These are phyloP conservation scores for Phytophthora chlamydospora DNA, from an alignment of 352 stramenopile species.

Conservation along the genomic window DNA sequence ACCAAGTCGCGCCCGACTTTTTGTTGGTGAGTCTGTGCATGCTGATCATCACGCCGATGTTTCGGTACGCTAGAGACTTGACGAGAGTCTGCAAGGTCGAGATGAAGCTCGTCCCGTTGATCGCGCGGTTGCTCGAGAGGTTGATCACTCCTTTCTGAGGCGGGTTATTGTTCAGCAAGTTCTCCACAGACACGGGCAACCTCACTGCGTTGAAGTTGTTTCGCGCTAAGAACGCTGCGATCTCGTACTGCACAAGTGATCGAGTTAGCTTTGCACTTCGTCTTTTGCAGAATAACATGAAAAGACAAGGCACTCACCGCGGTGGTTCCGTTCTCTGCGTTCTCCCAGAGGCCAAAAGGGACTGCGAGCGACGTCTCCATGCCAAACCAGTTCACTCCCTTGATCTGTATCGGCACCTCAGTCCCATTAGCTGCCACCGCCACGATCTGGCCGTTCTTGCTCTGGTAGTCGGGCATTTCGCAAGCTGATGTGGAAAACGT, in stretches of 20 bases:
- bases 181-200: slow-evolving; percentile 70
- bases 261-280: not conserved
- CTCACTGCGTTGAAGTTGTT: slow-evolving; percentile 89
- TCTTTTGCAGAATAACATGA: not conserved
- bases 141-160: slow-evolving; percentile 74
- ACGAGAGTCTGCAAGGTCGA: slow-evolving; percentile 75
- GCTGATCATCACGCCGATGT: slow-evolving; percentile 79
- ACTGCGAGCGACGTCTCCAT: slow-evolving; percentile 76
- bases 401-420: slow-evolving; percentile 70
- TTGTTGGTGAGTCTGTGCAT: slow-evolving; percentile 72
- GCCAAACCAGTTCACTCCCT: slow-evolving; percentile 82
- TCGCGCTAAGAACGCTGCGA: slow-evolving; percentile 73
- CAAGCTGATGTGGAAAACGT: slow-evolving; percentile 36
- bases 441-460: slow-evolving; percentile 69
- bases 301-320: slow-evolving; percentile 32
- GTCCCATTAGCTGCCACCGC: slow-evolving; percentile 73
- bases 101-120: slow-evolving; percentile 78
- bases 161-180: slow-evolving; percentile 68
- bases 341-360: slow-evolving; percentile 82
- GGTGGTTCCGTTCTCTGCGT: slow-evolving; percentile 73
- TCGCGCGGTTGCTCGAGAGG: slow-evolving; percentile 65
- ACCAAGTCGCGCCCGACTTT: slow-evolving; percentile 71
- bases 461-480: slow-evolving; percentile 75
- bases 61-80: slow-evolving; percentile 65
- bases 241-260: slow-evolving; percentile 55